These are phyloP conservation scores for Lantana camara DNA, from an alignment of 257 asterid genomes.

Conservation along the genomic window DNA sequence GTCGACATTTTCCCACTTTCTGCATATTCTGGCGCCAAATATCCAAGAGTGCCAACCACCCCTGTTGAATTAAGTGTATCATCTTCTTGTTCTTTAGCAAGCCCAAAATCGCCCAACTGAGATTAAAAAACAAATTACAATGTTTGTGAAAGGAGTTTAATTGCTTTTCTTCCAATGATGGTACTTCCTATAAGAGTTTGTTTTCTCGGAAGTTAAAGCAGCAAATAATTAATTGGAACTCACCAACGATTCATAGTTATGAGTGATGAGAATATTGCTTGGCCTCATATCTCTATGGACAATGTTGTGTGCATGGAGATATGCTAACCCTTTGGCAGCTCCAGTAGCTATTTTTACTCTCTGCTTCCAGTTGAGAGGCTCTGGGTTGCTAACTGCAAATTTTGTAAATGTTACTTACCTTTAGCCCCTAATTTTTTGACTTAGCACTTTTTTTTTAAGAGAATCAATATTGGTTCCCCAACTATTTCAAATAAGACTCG, in stretches of 20 bases:
- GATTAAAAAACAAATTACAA: background rate
- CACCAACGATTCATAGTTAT: slow-evolving; percentile 74
- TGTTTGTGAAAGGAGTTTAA: too few relatives aligned
- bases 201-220: background rate
- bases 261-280: slow-evolving; percentile 72
- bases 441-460: background rate
- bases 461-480: too few relatives aligned
- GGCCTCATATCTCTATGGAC: slow-evolving; percentile 79
- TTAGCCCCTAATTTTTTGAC: slow-evolving; percentile 1
- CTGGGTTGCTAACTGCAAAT: slow-evolving; percentile 36
- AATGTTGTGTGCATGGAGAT: slow-evolving; percentile 55
- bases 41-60: slow-evolving; percentile 76
- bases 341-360: slow-evolving; percentile 72
- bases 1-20: slow-evolving; percentile 64
- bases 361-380: slow-evolving; percentile 58
- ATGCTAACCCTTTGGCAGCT: slow-evolving; percentile 69
- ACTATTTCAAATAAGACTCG: too few relatives aligned
- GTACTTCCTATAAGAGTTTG: background rate
- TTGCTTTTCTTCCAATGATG: too few relatives aligned
- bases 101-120: slow-evolving; percentile 83
- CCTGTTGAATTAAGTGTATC: slow-evolving; percentile 39
- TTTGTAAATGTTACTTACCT: background rate
- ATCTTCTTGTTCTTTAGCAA: slow-evolving; percentile 58
- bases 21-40: slow-evolving; percentile 82
- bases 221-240: background rate